Conservation (phyloP, 2,329 filamentous ascomycete species). For the Phialophora tarda region DNA sequence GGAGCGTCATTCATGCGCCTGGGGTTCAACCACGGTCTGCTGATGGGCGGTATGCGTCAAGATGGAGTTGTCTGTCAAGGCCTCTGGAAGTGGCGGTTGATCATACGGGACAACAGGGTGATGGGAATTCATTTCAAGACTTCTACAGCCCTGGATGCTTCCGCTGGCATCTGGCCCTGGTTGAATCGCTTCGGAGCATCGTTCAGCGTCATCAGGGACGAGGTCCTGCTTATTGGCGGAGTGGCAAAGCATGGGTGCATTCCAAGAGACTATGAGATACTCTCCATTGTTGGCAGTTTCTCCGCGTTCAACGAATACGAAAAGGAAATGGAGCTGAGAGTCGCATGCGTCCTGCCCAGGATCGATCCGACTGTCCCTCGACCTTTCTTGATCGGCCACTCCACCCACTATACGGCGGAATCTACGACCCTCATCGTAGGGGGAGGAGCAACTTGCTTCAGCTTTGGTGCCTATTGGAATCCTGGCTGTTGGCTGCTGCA, state of each 20-base stretch:
- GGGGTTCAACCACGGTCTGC: conserved; percentile 61
- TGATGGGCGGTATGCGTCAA: conserved; percentile 73
- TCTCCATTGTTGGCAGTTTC: conserved; percentile 46
- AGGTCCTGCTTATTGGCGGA: conserved; percentile 60
- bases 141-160: conserved; percentile 35
- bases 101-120: conserved; percentile 49
- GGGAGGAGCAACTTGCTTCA: conserved; percentile 87
- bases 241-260: conserved; percentile 49
- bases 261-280: conserved; percentile 60
- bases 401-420: conserved; percentile 55
- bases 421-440: conserved; percentile 69
- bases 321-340: conserved; percentile 39
- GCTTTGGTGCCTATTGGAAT: conserved; percentile 88
- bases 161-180: conserved; percentile 43
- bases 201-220: conserved; percentile 52
- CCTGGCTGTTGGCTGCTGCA: conserved; percentile 60
- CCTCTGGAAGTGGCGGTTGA: conserved; percentile 69
- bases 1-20: conserved; percentile 57
- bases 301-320: conserved; percentile 37
- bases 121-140: conserved; percentile 36
- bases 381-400: conserved; percentile 75
- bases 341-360: conserved; percentile 41
- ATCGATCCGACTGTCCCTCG: conserved; percentile 49
- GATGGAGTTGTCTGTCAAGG: conserved; percentile 68
- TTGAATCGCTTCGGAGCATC: conserved; percentile 59